Base-by-base conservation (phyloP, 495 filamentous ascomycete genomes). In the Antarctomyces pellizariae region DNA sequence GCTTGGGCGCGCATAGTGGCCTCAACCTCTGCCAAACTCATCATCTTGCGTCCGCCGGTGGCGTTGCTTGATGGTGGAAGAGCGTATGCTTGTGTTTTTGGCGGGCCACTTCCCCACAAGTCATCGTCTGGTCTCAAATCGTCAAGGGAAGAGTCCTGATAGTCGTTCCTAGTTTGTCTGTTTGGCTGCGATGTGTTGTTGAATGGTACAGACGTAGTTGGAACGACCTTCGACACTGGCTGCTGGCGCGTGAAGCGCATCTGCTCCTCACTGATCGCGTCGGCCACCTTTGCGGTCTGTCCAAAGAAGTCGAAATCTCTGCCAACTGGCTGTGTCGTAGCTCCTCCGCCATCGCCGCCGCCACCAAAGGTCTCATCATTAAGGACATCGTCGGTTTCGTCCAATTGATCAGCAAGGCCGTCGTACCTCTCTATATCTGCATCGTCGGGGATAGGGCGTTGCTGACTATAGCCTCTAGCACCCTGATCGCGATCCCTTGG, bases 291-390 rank as follows among this genome's bases (percentile, higher is more conserved):
- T 9, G 82, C 80, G 10, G 89, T 95, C 33, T 69, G 72, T 1
- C 80, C 82, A 35, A 84, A 84, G 54, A 95, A 99, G 44, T 99
- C 86, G 44, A 93, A 99, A 47, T 99, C 89, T 42, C 75, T 84
- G 41, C 82, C 82, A 11, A 84, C 62, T 8, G 50, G 44, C 29
- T 47, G 34, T 3, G 33, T 22, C 1, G 37, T 28, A 6, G 43
- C 34, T 30, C 46, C 46, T 18, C 43, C 41, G 24, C 41, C 50
- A 13, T 37, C 46, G 19, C 33, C 39, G 17, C 33, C 46, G 7
- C 43, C 58, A 31, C 86, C 86, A 39, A 99, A 99, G n/a, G 86
- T 99, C 45, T 91, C 89, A 40, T 93, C 79, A 49, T 99, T 99
- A 59, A 93, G 79, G 22, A 61, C 79, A 54, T 99, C 86, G 38